Evolutionary conservation across 106 monocot genomes (phyloP).

Genomic region (Dendrobium officinale): DNA sequence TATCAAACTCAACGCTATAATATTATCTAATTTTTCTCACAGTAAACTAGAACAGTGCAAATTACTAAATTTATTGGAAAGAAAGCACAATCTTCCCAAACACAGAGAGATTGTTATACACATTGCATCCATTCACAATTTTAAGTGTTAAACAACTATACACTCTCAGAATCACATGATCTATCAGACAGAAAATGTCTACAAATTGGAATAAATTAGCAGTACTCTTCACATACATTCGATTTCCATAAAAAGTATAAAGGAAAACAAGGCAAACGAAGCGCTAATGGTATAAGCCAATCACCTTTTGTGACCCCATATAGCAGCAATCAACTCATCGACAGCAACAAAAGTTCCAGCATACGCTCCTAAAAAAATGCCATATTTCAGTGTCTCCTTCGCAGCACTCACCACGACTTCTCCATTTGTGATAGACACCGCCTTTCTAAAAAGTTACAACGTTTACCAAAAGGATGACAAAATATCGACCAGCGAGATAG

Average conservation of each 20-base stretch:
- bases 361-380: slow-evolving; percentile 80
- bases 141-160: too few relatives aligned
- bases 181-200: too few relatives aligned
- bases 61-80: too few relatives aligned
- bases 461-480: background rate
- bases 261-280: background rate
- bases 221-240: background rate
- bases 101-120: too few relatives aligned
- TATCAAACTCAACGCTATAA: too few relatives aligned
- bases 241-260: background rate
- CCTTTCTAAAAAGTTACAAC: slow-evolving; percentile 32
- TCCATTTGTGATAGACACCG: slow-evolving; percentile 53
- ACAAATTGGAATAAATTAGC: too few relatives aligned
- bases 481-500: background rate
- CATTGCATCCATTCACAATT: too few relatives aligned
- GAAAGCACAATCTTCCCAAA: too few relatives aligned
- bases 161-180: too few relatives aligned
- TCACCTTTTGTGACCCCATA: slow-evolving; percentile 50
- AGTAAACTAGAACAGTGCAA: too few relatives aligned
- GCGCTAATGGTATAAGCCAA: too few relatives aligned
- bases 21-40: too few relatives aligned
- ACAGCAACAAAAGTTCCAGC: slow-evolving; percentile 89
- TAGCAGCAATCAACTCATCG: slow-evolving; percentile 69
- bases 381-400: slow-evolving; percentile 93
- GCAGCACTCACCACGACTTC: slow-evolving; percentile 56